Conservation (phyloP, 192 early-diverging fungal species). For the Ambispora gerdemannii region DNA sequence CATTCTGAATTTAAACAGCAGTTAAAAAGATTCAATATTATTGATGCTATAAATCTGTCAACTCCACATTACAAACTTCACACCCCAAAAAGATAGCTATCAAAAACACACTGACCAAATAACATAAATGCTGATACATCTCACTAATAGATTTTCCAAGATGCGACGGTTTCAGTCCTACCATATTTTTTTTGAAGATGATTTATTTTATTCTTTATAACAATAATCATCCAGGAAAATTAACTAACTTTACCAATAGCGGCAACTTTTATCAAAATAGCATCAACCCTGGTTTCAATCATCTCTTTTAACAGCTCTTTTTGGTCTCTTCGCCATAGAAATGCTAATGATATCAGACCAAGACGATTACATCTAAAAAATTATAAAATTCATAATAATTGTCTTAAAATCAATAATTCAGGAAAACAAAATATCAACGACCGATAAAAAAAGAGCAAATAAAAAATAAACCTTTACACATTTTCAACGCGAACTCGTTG, state of each 20-base stretch:
- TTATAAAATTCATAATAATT: neutral
- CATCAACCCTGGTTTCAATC: slow-evolving; percentile 71
- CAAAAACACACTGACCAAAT: slow-evolving; percentile 52
- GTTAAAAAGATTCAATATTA: neutral
- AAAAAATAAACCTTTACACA: slow-evolving; percentile 58
- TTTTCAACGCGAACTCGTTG: slow-evolving; percentile 96
- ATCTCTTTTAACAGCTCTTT: slow-evolving; percentile 79
- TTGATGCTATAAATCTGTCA: neutral
- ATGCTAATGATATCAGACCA: slow-evolving; percentile 78
- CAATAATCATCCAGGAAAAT: no score
- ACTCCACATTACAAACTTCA: neutral
- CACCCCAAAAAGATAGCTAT: no score
- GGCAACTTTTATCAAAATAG: slow-evolving; percentile 92
- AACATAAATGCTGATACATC: slow-evolving; percentile 73
- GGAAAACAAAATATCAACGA: neutral
- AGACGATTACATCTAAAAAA: slow-evolving; percentile 74
- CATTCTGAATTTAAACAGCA: slow-evolving; percentile 42
- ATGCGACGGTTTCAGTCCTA: slow-evolving; percentile 65
- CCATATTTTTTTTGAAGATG: no score
- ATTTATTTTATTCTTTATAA: no score
- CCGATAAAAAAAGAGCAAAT: neutral
- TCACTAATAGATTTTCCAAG: slow-evolving; percentile 76
- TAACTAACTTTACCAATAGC: slow-evolving; percentile 53
- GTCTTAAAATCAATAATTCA: neutral
- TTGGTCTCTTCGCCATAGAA: slow-evolving; percentile 90